phyloP scores from a whole-genome alignment of 352 stramenopile genomes.

The Globisporangium recalcitrans region DNA sequence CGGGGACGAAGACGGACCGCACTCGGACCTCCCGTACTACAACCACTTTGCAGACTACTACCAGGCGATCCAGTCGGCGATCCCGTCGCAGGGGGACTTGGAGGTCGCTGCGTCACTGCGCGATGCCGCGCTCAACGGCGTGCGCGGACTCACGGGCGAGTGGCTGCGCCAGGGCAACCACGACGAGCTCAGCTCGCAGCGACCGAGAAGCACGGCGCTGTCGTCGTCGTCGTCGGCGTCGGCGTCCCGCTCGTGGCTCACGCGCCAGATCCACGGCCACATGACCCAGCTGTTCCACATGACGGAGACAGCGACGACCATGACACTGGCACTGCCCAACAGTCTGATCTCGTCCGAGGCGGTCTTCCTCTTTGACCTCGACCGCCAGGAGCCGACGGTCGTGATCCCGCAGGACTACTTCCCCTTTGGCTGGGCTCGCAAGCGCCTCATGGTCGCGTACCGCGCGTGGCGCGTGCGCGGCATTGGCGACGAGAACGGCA shows the following conservation, averaged over 20 bases:
- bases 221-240: constrained; percentile 23
- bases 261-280: constrained; percentile 48
- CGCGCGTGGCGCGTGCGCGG: constrained; percentile 56
- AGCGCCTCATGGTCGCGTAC: constrained; percentile 52
- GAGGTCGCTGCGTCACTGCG: constrained; percentile 39
- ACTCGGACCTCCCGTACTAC: constrained; percentile 42
- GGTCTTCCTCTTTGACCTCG: constrained; percentile 47
- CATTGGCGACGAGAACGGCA: constrained; percentile 44
- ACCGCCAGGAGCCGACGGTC: constrained; percentile 36
- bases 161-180: constrained; percentile 38
- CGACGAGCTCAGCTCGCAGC: constrained; percentile 38
- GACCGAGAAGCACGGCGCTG: constrained; percentile 9
- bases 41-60: constrained; percentile 48
- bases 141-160: constrained; percentile 39
- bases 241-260: constrained; percentile 42
- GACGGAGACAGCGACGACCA: constrained; percentile 51
- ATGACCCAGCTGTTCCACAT: constrained; percentile 48
- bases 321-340: constrained; percentile 54
- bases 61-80: constrained; percentile 30
- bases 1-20: constrained; percentile 29
- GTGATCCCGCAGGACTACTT: constrained; percentile 52
- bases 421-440: constrained; percentile 44
- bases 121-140: constrained; percentile 33
- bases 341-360: constrained; percentile 49
- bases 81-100: constrained; percentile 37